Evolutionary conservation across 2,329 filamentous ascomycete species (phyloP), one percentile per base, ranked within the genome.

Genomic region (Stagonosporopsis tanaceti): DNA sequence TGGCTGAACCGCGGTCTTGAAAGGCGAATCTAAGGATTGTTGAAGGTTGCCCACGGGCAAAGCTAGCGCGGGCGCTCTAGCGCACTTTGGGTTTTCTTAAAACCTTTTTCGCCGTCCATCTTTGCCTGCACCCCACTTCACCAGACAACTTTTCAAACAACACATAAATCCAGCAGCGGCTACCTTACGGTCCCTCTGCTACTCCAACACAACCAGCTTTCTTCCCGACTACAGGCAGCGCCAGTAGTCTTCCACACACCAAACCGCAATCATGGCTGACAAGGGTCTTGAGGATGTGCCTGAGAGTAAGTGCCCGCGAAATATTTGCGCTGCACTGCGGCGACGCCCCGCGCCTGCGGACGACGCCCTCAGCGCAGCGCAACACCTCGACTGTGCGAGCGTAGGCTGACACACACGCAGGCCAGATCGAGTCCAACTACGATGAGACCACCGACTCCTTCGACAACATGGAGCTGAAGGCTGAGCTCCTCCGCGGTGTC

Each of bases 391-490:
- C 27, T 48, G 38, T 30, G 38, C 20, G 58, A 52, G 55, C 48
- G 47, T 39, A 53, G n/a, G 39, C 56, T 59, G 41, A 59, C 50
- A 25, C 20, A 5, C 24, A 2, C 78, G 75, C 80, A 97, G 94
- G 90, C 83, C 93, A 96, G 85, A 99, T 99, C 87, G 96, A 99
- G 88, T 97, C 93, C 79, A 99, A 99, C 92, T 99, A 98, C 85
- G 95, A 99, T 87, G 93, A 98, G 88, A 93, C 94, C 77, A 94
- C 95, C 82, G 96, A 99, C 84, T 97, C 93, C 63, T 99, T 99
- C 84, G 95, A 99, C 83, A 87, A 93, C 75, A 99, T 99, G 95
- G 89, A 89, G 84, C 88, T 99, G 77, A 97, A 96, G 88, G 79
- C 92, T 67, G 95, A 99, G 86, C 91, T 99, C 77, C 92, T 99